Conservation (phyloP, 2,329 filamentous ascomycete genomes). For the Hypoxylon sp. region DNA sequence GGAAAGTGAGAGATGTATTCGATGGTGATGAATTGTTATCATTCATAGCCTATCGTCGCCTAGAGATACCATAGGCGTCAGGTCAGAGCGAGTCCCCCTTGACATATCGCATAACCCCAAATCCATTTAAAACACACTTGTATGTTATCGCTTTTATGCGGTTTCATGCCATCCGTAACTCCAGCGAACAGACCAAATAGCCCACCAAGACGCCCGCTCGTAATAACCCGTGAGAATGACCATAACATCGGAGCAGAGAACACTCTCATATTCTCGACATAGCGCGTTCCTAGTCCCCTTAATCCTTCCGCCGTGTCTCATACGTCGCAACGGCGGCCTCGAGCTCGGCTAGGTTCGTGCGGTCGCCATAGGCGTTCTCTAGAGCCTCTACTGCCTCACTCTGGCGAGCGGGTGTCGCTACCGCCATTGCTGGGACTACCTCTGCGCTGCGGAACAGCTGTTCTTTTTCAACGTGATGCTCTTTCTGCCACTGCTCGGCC, state of each 20-base stretch:
- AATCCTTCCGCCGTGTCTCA: slow-evolving; percentile 52
- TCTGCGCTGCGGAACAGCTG: slow-evolving; percentile 51
- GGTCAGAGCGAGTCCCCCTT: slow-evolving; percentile 12
- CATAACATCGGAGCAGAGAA: slow-evolving; percentile 5
- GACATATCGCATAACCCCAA: background rate
- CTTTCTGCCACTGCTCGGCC: slow-evolving; percentile 40
- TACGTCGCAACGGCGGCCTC: slow-evolving; percentile 65
- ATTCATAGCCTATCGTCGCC: slow-evolving; percentile 5
- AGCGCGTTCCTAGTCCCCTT: background rate
- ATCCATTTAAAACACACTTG: background rate
- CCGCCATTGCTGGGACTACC: slow-evolving; percentile 48
- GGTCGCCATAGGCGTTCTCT: slow-evolving; percentile 66
- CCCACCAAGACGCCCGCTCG: slow-evolving; percentile 23
- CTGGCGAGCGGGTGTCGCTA: slow-evolving; percentile 48
- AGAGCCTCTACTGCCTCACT: slow-evolving; percentile 56
- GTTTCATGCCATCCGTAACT: slow-evolving; percentile 23
- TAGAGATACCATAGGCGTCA: slow-evolving; percentile 3
- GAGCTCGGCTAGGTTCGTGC: slow-evolving; percentile 63
- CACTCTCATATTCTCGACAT: background rate
- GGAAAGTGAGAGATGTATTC: slow-evolving; percentile 4
- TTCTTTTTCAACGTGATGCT: slow-evolving; percentile 43
- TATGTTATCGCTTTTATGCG: slow-evolving; percentile 1
- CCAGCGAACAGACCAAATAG: slow-evolving; percentile 19
- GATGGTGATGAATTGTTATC: slow-evolving; percentile 25
- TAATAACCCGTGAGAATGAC: slow-evolving; percentile 12